Evolutionary conservation across 345 rosid species (phyloP).

Genomic region (Salix koriyanagi): DNA sequence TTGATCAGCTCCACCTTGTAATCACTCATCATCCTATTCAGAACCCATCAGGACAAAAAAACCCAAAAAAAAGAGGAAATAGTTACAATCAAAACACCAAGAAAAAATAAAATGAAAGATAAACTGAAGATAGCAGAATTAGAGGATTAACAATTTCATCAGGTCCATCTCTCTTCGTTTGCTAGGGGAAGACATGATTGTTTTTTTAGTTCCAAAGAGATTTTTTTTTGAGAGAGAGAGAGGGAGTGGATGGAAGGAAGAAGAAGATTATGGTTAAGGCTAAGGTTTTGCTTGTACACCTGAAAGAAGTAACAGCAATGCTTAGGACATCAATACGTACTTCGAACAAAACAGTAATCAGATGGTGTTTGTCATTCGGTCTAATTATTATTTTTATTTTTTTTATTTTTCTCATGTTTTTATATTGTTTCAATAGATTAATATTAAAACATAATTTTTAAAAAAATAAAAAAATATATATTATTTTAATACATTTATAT

Average conservation of each 20-base stretch:
- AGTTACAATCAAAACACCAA: neutral
- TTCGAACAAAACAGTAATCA: neutral
- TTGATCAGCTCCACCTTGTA: constrained; percentile 64
- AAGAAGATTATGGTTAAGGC: neutral
- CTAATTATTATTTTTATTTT: neutral
- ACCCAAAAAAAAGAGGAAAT: neutral
- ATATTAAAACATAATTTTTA: too few species aligned
- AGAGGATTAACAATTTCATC: constrained; percentile 55
- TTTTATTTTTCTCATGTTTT: too few species aligned
- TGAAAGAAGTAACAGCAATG: neutral
- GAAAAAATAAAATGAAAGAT: neutral
- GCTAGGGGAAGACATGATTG: constrained; percentile 71
- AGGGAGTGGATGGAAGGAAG: neutral
- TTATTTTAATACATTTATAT: too few species aligned
- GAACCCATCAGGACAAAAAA: constrained; percentile 1
- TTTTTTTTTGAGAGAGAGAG: neutral
- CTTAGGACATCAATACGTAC: neutral
- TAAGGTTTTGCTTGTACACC: constrained; percentile 8
- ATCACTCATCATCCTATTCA: constrained; percentile 69
- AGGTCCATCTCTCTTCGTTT: constrained; percentile 76
- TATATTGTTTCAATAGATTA: too few species aligned
- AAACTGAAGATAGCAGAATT: neutral
- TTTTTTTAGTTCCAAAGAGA: neutral
- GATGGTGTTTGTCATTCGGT: too few species aligned
- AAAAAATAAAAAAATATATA: too few species aligned